Base-by-base conservation (phyloP, 1,284 basidiomycete species). In the Phaffia rhodozyma region DNA sequence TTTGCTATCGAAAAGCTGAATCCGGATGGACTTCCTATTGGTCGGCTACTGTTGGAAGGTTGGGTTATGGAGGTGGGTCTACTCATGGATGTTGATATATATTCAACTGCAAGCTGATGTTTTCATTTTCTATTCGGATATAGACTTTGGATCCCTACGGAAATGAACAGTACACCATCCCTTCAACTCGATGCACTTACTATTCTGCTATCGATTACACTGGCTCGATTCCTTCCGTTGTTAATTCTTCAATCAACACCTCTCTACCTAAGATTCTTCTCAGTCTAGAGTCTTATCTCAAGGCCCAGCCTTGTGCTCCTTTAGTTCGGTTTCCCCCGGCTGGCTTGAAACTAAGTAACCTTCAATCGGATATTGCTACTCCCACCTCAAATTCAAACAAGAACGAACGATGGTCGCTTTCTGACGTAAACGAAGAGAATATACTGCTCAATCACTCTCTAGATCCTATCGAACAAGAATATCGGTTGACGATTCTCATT, bases 121-220 rank as follows among this genome's bases (percentile, higher is more conserved):
- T 23, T 48, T 5, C 34, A 6, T 53, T 43, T 0, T 61, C 32
- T 30, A 18, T 16, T 30, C 21, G 18, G 43, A 50, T n/a, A 30
- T 5, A 99, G 78, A 97, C 93, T 1, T 81, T 98, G 54, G 94
- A 98, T 73, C 94, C 96, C 0, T 98, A 98, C 73, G 90, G 90
- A 53, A 86, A 87, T 66, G 91, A 96, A 74, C 92, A 91, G 70
- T 94, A 93, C 72, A 84, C 89, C 20, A 97, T 98, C 55, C 94
- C 94, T 0, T 97, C 92, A 2, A 91, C 94, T 29, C 79, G 88
- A 61, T 93, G 91, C 75, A 94, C 89, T 57, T 83, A 92, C 67
- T 80, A 97, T 51, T 84, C 88, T 5, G 87, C 91, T 0, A 81
- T 96, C 63, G 93, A 98, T 75, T 93, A 88, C 71, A 86, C 86